Percentiles rank a stretch among this genome's conserved stretches.
Conservation (phyloP, 257 asterid genomes). For the Lavandula angustifolia region DNA sequence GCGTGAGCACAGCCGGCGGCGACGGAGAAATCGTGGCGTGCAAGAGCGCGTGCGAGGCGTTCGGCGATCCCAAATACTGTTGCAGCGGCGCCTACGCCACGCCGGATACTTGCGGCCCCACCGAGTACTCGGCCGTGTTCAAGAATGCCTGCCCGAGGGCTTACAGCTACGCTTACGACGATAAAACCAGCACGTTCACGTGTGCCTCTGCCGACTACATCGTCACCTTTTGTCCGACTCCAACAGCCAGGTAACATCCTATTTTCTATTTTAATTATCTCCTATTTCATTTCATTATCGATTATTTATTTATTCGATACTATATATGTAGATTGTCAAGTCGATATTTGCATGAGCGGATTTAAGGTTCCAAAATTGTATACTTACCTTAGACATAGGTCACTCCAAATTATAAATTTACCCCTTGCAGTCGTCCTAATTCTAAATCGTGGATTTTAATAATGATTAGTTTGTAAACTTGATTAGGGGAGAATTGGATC, state of each 20-base stretch:
- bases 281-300: too few relatives aligned
- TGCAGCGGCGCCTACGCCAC: conserved; percentile 61
- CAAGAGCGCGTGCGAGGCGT: conserved; percentile 72
- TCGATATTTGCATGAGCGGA: too few relatives aligned
- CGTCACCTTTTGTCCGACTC: conserved; percentile 72
- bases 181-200: conserved; percentile 67
- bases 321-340: too few relatives aligned
- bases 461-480: neutral
- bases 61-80: conserved; percentile 55
- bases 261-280: too few relatives aligned
- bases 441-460: neutral
- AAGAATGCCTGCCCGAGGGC: conserved; percentile 78
- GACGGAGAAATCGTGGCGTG: conserved; percentile 58
- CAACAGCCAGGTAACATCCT: conserved; percentile 50
- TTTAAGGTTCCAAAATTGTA: too few relatives aligned
- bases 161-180: conserved; percentile 85
- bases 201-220: conserved; percentile 59
- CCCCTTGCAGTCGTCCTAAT: too few relatives aligned
- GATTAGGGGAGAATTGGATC: too few relatives aligned
- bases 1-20: conserved; percentile 1
- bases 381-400: too few relatives aligned
- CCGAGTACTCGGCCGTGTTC: conserved; percentile 52
- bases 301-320: too few relatives aligned
- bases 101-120: conserved; percentile 69
- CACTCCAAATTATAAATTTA: too few relatives aligned